A percentile compares a stretch with the other conserved stretches of the same genome.
Conservation (phyloP, 345 rosid species). For the Eucalyptus erythrocorys region DNA sequence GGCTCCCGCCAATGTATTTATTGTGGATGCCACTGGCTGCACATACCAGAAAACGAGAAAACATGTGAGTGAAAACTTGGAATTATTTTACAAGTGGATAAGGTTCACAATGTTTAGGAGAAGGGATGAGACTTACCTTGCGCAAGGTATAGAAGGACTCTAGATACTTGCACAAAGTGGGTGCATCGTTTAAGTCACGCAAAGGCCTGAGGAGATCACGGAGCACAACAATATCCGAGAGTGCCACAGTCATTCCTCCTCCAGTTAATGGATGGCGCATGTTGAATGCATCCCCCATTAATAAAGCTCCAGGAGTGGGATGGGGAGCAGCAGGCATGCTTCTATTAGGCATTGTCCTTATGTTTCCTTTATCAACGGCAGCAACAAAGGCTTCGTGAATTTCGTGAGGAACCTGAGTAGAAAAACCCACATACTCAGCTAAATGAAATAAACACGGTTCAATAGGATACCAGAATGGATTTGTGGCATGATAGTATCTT, state of each 20-base stretch:
- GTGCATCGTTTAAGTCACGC: conserved; percentile 21
- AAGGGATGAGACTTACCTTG: conserved; percentile 14
- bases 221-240: conserved; percentile 40
- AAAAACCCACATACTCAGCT: not conserved
- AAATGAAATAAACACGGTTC: not conserved
- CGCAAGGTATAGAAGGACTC: conserved; percentile 43
- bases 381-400: conserved; percentile 21
- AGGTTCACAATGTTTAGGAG: not conserved
- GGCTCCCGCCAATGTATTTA: conserved; percentile 37
- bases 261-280: conserved; percentile 62
- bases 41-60: not conserved
- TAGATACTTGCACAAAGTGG: conserved; percentile 31
- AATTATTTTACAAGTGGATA: not conserved
- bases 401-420: conserved; percentile 27
- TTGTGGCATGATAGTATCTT: not conserved
- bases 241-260: conserved; percentile 58
- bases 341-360: conserved; percentile 45
- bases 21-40: conserved; percentile 35
- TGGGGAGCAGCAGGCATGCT: conserved; percentile 48
- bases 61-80: not conserved
- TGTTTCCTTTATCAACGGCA: conserved; percentile 32
- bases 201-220: conserved; percentile 37
- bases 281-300: conserved; percentile 48
- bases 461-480: not conserved
- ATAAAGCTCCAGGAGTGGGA: conserved; percentile 42